phyloP scores from a whole-genome alignment of 2,329 filamentous ascomycete species.

The Aaosphaeria pasadenensis region DNA sequence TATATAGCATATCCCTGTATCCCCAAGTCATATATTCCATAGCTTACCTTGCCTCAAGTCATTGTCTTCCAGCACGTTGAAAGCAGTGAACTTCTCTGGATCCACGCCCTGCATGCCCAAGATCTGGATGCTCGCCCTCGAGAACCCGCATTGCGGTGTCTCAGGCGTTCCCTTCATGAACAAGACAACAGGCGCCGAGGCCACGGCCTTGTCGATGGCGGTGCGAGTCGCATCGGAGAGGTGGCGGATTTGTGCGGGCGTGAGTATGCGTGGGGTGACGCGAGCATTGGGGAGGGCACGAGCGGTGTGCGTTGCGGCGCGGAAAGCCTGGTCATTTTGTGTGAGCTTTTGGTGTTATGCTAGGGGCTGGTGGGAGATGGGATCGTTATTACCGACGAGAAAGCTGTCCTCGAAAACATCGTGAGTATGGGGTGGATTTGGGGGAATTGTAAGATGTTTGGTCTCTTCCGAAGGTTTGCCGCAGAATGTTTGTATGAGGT shows the following conservation, averaged over 20 bases:
- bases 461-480: constrained; percentile 21
- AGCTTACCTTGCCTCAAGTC: constrained; percentile 72
- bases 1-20: no score
- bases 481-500: constrained; percentile 29
- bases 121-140: constrained; percentile 90
- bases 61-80: constrained; percentile 91
- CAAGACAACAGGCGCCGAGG: constrained; percentile 84
- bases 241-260: constrained; percentile 57
- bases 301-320: constrained; percentile 30
- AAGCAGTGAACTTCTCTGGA: constrained; percentile 93
- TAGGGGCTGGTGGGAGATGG: background rate
- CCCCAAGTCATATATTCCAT: no score
- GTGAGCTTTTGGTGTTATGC: constrained; percentile 4
- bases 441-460: constrained; percentile 7
- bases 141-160: constrained; percentile 95
- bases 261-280: constrained; percentile 43
- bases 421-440: constrained; percentile 2
- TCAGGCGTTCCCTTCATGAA: constrained; percentile 99
- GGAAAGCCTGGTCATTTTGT: constrained; percentile 28
- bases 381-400: constrained; percentile 27
- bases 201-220: constrained; percentile 88
- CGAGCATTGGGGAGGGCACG: constrained; percentile 34
- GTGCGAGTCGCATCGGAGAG: constrained; percentile 76
- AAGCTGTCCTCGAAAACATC: constrained; percentile 39
- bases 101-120: constrained; percentile 92